Evolutionary conservation across 2,329 filamentous ascomycete genomes (phyloP), one percentile per base, ranked within the genome.

Genomic region (Curvularia lunata): DNA sequence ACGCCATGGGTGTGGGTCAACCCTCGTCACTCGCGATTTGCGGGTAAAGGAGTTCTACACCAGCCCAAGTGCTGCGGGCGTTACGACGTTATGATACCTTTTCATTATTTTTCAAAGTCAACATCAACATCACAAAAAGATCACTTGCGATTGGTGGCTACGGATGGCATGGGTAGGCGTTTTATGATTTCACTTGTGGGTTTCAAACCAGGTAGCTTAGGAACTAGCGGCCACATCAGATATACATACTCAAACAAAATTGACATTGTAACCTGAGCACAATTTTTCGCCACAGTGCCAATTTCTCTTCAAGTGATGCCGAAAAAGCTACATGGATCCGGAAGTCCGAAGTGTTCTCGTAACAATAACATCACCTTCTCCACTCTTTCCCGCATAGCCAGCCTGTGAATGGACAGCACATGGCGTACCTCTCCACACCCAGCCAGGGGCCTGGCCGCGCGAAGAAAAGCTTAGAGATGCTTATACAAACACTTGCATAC

Each of bases 11-110:
- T n/a, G 48, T 19, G 47, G 41, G 46, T 16, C n/a, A 32, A 19
- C 47, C 41, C 32, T 34, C 25, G n/a, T 19, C 23, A 25, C 32
- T 34, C 25, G n/a, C 16, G 4, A 25, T 34, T 52, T 37, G 16
- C 38, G 6, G 7, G 19, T 42, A n/a, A 52, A 23, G 38, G 21
- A 45, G 42, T 46, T 25, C 12, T 27, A n/a, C 7, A 45, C 28
- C 41, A 37, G 16, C 18, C 30, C 30, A 42, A n/a, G 21, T n/a
- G 30, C 51, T 47, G 42, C 37, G 32, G 55, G 55, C 55, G 43
- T 54, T 63, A 71, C 57, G 66, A 69, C 23, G 54, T 63, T 25
- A 66, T 49, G 64, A 68, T 61, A 62, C 51, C 56, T 57, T 62
- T 65, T 59, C 38, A 13, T 50, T 25, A 19, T 8, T 65, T 63